Evolutionary conservation across 495 filamentous ascomycete genomes (phyloP), one percentile per base, ranked within the genome.

Genomic region (Podospora didyma): DNA sequence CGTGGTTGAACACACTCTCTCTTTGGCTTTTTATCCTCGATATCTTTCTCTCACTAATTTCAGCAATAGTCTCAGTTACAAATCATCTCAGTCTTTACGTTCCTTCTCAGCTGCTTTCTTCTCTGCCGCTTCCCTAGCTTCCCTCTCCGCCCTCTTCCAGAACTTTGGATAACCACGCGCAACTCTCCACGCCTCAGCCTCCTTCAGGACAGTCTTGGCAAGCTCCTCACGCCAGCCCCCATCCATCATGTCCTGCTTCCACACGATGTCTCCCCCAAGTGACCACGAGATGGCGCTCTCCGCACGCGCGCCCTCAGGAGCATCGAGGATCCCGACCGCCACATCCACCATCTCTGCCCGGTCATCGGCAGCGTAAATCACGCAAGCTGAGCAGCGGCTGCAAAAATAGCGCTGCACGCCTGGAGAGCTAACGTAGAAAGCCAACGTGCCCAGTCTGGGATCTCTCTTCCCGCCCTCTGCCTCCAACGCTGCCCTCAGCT

Each of bases 321-420:
- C 68, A 5, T 78, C 62, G 31, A 84, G 49, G 37, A 84, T 58
- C 0, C 82, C 83, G 9, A 74, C 63, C 6, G 77, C 78, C 1
- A 85, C 62, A 58, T 83, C 79, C 0, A 83, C 69, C 24, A 82
- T 63, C 2, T 72, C 62, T 1, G 72, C 69, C 48, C 79, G 62
- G 7, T 65, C 67, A 19, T 75, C 72, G 17, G 58, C 62, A 7
- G 63, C 70, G 59, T 75, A 84, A 45, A 84, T 82, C 6, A 80
- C 71, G 11, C 64, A 69, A 1, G 81, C 79, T 11, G 79, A 79
- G 58, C 82, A 86, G 3, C 55, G 66, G 9, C 70, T 62, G 62
- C 82, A 86, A 58, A 81, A 82, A 21, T 78, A 79, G 7, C 81
- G 68, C 44, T 74, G 67, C 0, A 80, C 74, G 20, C 67, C 75